These are phyloP conservation scores for Zelopaecilomyces penicillatus DNA, from an alignment of 2,329 filamentous ascomycete species.

Conservation along the genomic window DNA sequence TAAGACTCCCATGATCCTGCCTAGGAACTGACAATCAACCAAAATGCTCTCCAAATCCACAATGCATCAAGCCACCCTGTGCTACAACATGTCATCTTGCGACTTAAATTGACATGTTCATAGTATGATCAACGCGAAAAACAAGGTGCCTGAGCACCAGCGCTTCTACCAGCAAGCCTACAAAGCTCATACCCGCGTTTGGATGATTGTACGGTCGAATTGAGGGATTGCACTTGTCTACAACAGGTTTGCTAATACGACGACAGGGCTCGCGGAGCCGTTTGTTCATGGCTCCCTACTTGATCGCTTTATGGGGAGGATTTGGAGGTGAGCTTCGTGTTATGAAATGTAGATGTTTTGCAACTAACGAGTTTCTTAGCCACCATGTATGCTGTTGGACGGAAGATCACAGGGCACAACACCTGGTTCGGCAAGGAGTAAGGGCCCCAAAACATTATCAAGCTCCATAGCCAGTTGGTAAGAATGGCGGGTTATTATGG, in stretches of 20 bases:
- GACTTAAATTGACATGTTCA: conserved; percentile 18
- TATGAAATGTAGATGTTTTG: conserved; percentile 5
- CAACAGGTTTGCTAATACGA: conserved; percentile 8
- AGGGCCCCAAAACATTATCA: conserved; percentile 5
- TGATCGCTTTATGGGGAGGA: conserved; percentile 53
- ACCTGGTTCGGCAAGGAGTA: conserved; percentile 60
- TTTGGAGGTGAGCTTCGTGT: conserved; percentile 46
- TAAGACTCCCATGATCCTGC: conserved; percentile 18
- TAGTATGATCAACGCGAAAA: conserved; percentile 61
- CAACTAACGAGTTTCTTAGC: conserved; percentile 27
- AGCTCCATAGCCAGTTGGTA: neutral
- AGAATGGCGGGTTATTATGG: neutral
- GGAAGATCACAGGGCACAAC: conserved; percentile 70
- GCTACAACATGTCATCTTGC: neutral
- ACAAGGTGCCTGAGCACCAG: conserved; percentile 70
- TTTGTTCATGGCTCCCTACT: conserved; percentile 60
- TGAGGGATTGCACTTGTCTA: conserved; percentile 4
- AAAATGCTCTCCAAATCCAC: neutral
- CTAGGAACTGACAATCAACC: neutral
- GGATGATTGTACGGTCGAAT: conserved; percentile 60
- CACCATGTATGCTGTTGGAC: conserved; percentile 62
- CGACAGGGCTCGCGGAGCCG: conserved; percentile 56
- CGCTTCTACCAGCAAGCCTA: conserved; percentile 67
- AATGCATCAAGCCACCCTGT: conserved; percentile 7
- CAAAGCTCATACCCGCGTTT: conserved; percentile 59